These are phyloP conservation scores for Dicorynia guianensis DNA, from an alignment of 306 rosid species.

Conservation along the genomic window DNA sequence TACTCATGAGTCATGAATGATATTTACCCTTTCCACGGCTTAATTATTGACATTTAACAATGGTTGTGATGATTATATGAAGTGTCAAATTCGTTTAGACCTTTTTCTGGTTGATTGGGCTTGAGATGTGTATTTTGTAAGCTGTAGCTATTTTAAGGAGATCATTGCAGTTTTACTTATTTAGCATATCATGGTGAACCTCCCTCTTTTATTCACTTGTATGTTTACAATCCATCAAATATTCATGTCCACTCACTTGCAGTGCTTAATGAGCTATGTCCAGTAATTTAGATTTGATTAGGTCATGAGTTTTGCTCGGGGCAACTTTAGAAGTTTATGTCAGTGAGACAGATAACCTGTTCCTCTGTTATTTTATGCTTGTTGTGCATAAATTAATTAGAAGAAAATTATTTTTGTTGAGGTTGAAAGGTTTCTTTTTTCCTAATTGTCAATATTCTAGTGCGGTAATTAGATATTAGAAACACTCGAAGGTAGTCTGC, in stretches of 20 bases:
- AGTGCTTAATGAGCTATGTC: conserved; percentile 16
- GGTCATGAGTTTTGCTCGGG: conserved; percentile 9
- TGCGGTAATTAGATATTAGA: conserved; percentile 23
- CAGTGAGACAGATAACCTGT: not conserved
- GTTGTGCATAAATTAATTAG: not conserved
- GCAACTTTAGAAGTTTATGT: conserved; percentile 1
- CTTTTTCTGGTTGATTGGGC: not conserved
- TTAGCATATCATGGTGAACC: not conserved
- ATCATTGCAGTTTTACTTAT: not conserved
- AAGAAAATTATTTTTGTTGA: not conserved
- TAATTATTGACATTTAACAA: not conserved
- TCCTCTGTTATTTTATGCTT: not conserved
- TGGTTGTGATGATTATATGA: not conserved
- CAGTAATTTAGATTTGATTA: conserved; percentile 22
- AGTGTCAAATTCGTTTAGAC: conserved; percentile 1
- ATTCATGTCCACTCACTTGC: not conserved
- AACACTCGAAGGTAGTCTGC: conserved; percentile 35
- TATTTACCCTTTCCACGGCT: not conserved
- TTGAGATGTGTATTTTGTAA: conserved; percentile 10
- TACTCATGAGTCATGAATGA: not conserved
- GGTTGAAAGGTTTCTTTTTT: conserved; percentile 18
- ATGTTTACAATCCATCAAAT: too few species aligned
- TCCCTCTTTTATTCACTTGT: conserved; percentile 3
- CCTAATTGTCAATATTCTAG: conserved; percentile 14
- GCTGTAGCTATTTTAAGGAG: conserved; percentile 9